Base-by-base conservation (phyloP, 371 early-diverging fungal genomes). In the Capniomyces stellatus region DNA sequence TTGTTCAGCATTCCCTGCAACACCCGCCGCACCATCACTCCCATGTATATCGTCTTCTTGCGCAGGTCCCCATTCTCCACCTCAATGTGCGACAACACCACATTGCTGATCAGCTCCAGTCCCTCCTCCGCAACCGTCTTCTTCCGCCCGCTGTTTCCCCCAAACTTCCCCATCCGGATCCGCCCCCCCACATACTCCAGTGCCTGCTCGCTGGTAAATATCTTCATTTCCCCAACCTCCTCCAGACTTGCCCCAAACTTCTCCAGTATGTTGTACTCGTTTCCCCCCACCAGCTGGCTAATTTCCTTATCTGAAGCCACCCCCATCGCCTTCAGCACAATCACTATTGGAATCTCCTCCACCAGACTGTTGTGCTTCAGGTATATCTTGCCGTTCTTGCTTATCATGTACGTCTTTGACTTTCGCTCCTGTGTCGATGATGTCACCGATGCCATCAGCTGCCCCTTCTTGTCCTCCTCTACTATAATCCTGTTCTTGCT, bases 401-500 rank as follows among this genome's bases (percentile, higher is more conserved):
- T 87, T 22, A 78, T 71, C 46, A 99, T 85, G 58, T 86, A 82
- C 3, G 99, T 96, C 63, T 98, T 98, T 56, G 91, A 87, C 74
- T 98, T 99, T 66, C 89, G 86, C 64, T 99, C 98, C 63, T 86
- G 85, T 2, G 99, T 99, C 23, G 89, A 89, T 71, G 89, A 87
- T 54, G 50, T 90, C 3, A 96, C 97, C 52, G 75, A 79, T 35
- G 92, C 89, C 44, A 71, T 71, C 46, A 94, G 81, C 28, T 75
- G 70, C 0, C 93, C 93, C 62, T 83, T 87, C 57, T 39, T 50
- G 59, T 98, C 98, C 0, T 75, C 73, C 55, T 98, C 98, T 21
- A 98, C 89, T 66, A 99, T 90, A 56, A 99, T 99, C 73, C 99
- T 84, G 75, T 99, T 99, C 72, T 98, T 99, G n/a, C 93, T 89